Evolutionary conservation across 2,329 filamentous ascomycete species (phyloP).

Genomic region (Leptoxyphium fumago): DNA sequence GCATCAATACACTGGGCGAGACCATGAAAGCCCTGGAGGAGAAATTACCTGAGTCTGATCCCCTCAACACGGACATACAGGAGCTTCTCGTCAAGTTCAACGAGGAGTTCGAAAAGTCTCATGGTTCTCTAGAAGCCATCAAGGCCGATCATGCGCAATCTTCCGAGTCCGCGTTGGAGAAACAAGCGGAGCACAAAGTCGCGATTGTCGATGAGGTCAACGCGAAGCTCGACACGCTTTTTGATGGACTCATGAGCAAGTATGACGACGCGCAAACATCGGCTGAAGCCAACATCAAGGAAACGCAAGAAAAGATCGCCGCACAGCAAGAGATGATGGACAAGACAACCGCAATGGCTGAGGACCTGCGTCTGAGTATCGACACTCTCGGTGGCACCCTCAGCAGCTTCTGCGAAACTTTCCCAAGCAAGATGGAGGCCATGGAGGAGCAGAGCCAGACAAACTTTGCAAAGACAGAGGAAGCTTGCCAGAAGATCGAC

Average conservation of each 20-base stretch:
- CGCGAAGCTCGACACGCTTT: constrained; percentile 56
- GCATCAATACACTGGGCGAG: constrained; percentile 43
- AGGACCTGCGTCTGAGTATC: constrained; percentile 75
- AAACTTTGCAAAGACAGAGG: constrained; percentile 69
- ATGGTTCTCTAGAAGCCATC: constrained; percentile 60
- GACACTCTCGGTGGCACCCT: constrained; percentile 63
- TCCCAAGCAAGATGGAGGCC: constrained; percentile 59
- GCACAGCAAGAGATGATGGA: constrained; percentile 60
- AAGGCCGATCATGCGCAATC: constrained; percentile 64
- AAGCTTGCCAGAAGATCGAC: constrained; percentile 60
- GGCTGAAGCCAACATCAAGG: constrained; percentile 58
- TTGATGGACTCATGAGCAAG: constrained; percentile 67
- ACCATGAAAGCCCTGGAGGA: constrained; percentile 57
- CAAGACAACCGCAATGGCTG: constrained; percentile 63
- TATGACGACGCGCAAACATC: constrained; percentile 72
- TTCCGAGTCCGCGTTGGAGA: constrained; percentile 39
- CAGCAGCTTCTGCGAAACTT: constrained; percentile 37
- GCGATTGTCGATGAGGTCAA: constrained; percentile 39
- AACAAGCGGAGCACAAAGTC: constrained; percentile 44
- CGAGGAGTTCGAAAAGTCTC: constrained; percentile 74
- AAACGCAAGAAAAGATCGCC: constrained; percentile 57
- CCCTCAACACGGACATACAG: constrained; percentile 35
- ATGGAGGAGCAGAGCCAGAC: constrained; percentile 78
- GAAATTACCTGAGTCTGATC: constrained; percentile 38
- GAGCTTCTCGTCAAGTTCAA: constrained; percentile 59